Evolutionary conservation across 1,284 basidiomycete species (phyloP).

Genomic region (Stygiomarasmius scandens): DNA sequence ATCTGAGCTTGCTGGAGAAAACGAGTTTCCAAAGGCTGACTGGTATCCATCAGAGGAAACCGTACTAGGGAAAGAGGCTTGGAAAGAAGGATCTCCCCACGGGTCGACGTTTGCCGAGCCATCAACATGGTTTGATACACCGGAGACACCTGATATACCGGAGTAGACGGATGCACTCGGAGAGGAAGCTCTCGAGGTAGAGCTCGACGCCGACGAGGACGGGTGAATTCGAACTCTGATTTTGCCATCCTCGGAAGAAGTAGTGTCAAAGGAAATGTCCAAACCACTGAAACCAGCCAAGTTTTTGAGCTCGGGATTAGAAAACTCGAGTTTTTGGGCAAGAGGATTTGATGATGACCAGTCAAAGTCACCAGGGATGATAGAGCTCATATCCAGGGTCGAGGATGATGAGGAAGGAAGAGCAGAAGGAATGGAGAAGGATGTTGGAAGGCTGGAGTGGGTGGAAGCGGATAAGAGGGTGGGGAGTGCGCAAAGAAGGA

Average conservation of each 20-base stretch:
- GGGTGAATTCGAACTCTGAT: conserved; percentile 73
- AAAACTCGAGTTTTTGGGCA: conserved; percentile 56
- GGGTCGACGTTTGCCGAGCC: conserved; percentile 27
- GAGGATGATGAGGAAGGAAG: conserved; percentile 44
- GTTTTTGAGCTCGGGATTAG: conserved; percentile 47
- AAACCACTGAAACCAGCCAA: conserved; percentile 57
- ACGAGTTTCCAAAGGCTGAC: conserved; percentile 25
- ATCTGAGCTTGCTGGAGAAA: conserved; percentile 26
- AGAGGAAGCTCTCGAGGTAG: conserved; percentile 35
- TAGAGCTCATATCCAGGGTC: conserved; percentile 54
- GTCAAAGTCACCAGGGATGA: conserved; percentile 56
- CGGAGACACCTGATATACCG: not conserved
- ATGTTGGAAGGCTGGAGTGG: conserved; percentile 52
- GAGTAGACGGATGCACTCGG: conserved; percentile 30
- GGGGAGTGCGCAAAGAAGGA: conserved; percentile 72
- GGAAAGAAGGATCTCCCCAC: not conserved
- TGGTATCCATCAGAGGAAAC: conserved; percentile 21
- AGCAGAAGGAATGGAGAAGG: conserved; percentile 56
- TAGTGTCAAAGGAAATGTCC: conserved; percentile 72
- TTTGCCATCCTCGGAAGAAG: conserved; percentile 64
- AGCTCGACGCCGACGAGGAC: conserved; percentile 45
- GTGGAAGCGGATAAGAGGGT: conserved; percentile 69
- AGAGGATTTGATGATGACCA: conserved; percentile 44
- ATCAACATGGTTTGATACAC: conserved; percentile 21
- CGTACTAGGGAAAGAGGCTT: conserved; percentile 1